Conservation (phyloP, 805 yeast genomes). For the Lipomyces starkeyi region DNA sequence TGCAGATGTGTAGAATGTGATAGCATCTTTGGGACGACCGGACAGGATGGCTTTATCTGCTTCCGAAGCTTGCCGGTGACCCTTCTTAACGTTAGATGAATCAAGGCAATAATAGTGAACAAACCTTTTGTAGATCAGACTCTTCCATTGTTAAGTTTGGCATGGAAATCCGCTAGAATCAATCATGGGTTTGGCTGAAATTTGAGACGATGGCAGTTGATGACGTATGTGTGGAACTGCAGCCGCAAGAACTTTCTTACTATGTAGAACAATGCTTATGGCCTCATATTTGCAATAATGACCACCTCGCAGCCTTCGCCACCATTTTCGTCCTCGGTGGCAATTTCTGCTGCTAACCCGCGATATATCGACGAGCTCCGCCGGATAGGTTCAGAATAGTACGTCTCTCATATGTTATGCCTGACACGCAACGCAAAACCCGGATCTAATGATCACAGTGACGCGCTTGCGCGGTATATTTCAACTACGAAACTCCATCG, state of each 20-base stretch:
- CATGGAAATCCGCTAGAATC: not conserved
- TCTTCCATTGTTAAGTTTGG: not conserved
- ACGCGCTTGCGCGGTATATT: constrained; percentile 7
- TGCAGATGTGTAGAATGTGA: constrained; percentile 32
- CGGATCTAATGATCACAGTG: constrained; percentile 16
- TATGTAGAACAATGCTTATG: not conserved
- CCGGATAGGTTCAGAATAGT: constrained; percentile 23
- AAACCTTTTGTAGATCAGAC: not conserved
- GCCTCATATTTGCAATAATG: not conserved
- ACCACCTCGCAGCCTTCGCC: not conserved
- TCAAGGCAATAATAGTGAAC: not conserved
- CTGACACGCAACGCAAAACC: not conserved
- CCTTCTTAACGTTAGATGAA: constrained; percentile 19
- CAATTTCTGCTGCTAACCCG: not conserved
- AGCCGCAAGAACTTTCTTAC: not conserved
- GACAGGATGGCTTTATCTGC: constrained; percentile 37
- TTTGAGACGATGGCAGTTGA: not conserved
- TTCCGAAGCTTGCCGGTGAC: constrained; percentile 33
- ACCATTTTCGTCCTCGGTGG: not conserved
- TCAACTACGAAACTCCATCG: constrained; percentile 6
- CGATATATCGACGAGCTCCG: constrained; percentile 12
- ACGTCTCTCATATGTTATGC: not conserved
- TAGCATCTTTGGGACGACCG: constrained; percentile 36
- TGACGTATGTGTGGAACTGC: not conserved
- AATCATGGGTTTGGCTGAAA: not conserved